A percentile compares a stretch with the other conserved stretches of the same genome.
Evolutionary conservation across 106 monocot species (phyloP).

Genomic region (Allium fistulosum): DNA sequence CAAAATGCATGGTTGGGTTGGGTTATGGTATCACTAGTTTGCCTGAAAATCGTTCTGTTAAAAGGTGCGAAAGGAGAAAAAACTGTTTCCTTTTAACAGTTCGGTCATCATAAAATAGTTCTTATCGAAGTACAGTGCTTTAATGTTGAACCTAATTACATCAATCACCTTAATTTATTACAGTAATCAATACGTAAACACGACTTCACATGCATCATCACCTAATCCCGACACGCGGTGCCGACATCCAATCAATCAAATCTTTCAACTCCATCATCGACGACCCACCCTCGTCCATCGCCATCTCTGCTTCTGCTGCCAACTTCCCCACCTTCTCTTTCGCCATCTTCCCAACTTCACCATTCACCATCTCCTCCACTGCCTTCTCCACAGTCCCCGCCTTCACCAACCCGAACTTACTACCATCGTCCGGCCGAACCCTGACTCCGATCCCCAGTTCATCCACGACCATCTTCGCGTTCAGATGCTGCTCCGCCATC

Average conservation of each 20-base stretch:
- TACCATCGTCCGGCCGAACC: background rate
- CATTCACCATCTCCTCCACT: constrained; percentile 19
- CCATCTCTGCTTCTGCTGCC: background rate
- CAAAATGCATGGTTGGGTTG: too few species aligned
- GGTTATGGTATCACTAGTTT: too few species aligned
- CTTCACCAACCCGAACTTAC: constrained; percentile 8
- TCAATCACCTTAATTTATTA: too few species aligned
- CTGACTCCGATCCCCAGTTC: constrained; percentile 15
- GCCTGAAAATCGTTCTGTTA: too few species aligned
- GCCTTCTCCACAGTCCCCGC: constrained; percentile 3
- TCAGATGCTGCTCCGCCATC: constrained; percentile 45
- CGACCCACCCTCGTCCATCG: constrained; percentile 18
- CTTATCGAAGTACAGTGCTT: too few species aligned
- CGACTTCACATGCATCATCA: too few species aligned
- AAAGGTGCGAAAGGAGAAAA: too few species aligned
- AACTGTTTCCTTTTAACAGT: too few species aligned
- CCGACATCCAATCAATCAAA: constrained; percentile 1
- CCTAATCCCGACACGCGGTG: too few species aligned
- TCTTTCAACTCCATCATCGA: constrained; percentile 5
- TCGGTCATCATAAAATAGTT: too few species aligned
- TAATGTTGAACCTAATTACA: too few species aligned
- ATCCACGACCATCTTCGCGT: constrained; percentile 36
- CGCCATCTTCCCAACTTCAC: constrained; percentile 14
- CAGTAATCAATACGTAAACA: too few species aligned
- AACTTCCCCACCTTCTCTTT: constrained; percentile 6